Evolutionary conservation across 1,284 basidiomycete species (phyloP), one percentile per base, ranked within the genome.

Genomic region (Apiotrichum domesticum): DNA sequence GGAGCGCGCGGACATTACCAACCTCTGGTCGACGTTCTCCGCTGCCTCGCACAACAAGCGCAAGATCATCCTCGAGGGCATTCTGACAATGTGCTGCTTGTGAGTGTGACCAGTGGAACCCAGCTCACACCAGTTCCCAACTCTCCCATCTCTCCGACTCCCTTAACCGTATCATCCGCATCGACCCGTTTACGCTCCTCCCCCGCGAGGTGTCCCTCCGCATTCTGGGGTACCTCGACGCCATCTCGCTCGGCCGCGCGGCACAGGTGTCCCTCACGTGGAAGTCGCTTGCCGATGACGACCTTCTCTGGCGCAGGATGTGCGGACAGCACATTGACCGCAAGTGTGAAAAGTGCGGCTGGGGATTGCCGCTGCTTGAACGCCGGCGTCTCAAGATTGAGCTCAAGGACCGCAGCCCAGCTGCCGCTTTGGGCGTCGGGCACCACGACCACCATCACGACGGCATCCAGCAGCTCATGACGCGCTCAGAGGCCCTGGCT

Each of bases 11-110:
- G 85, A 87, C 33, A 88, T 98, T 72, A 98, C 87, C 68, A 84
- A 88, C 6, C 86, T 98, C 61, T 99, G 96, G 96, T 90, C 93
- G 57, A 89, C 87, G 67, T 99, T 99, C 78, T 96, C 92, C 10
- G 90, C 90, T 0, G 96, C 95, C 0, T 86, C 92, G 0, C 92
- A 96, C 68, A 84, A 87, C 9, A 85, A 90, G 39, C 84, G 95
- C 43, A 89, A 90, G 43, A 84, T 98, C 69, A 98, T 98, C 71
- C 86, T 99, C 47, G 91, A 92, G 69, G 95, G 95, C 35, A 83
- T 99, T 58, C 85, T 99, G 66, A 98, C 96, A n/a, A 98, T 98
- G 90, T 98, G 95, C 76, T 98, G 95, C 78, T 98, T 96, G 76
- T 77, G 50, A 66, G 74, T 73, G 2, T 11, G 37, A 8, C 37